Base-by-base conservation (phyloP, 2,329 filamentous ascomycete species). In the Arthrobotrys sphaeroides region DNA sequence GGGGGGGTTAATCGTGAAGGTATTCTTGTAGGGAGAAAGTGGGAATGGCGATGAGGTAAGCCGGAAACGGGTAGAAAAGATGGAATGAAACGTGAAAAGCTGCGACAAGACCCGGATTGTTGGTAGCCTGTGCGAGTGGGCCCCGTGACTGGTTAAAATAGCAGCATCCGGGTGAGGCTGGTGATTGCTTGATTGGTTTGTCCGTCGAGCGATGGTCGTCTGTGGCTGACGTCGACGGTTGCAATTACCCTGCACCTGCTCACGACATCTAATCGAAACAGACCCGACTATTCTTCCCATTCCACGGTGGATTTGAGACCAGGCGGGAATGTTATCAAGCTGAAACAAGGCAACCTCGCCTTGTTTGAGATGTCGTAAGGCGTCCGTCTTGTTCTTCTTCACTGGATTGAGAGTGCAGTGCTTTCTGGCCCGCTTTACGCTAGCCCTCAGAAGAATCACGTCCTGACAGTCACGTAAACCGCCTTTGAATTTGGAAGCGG, bases 31-130 rank as follows among this genome's bases (percentile, higher is more conserved):
- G 24, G 69, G 47, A 42, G 68, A 55, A 26, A 26, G 49, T 42
- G 26, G 62, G 70, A 64, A 69, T 65, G 55, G 70, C 64, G 70
- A 75, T 75, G 70, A 75, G 70, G 70, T 75, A 75, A 75, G 70
- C 70, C 64, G 55, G 42, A 75, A 45, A 43, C 61, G 42, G 69
- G 59, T 33, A 38, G 51, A 43, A 49, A 53, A 51, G 33, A 47
- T 60, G 51, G 40, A 65, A 51, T 45, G 45, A 73, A 66, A 43
- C 59, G 33, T 20, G 61, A 68, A 68, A 69, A 75, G 53, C 47
- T 69, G 62, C 64, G 62, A 67, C 61, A 47, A 62, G 9, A 33
- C 28, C 66, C 66, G 55, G 55, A 55, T 38, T 22, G 31, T 42
- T 38, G 61, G 42, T 55, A 55, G 51, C 28, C 31, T 31, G 51